phyloP scores from a whole-genome alignment of 331 rosid species.

The Acacia pycnantha region DNA sequence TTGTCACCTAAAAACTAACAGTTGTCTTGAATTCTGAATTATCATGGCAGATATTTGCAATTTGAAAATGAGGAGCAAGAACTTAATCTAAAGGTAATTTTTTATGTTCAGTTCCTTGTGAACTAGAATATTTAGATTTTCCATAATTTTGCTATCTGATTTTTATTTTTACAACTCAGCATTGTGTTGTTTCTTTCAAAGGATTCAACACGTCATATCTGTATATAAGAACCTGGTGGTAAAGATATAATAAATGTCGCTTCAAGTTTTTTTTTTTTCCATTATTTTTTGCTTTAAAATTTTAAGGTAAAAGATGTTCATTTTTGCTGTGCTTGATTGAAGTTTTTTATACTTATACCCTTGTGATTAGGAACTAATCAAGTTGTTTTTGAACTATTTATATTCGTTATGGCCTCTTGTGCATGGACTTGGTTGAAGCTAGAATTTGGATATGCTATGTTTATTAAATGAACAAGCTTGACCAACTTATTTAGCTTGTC shows the following conservation, averaged over 20 bases:
- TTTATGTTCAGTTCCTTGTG: slow-evolving; percentile 18
- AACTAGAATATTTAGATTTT: neutral
- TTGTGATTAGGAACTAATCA: neutral
- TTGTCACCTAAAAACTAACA: slow-evolving; percentile 5
- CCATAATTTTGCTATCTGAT: neutral
- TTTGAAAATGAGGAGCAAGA: slow-evolving; percentile 50
- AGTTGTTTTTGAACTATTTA: neutral
- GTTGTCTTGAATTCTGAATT: slow-evolving; percentile 19
- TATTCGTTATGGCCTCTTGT: neutral
- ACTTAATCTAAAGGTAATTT: slow-evolving; percentile 62
- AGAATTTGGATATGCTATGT: neutral
- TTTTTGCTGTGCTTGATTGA: neutral
- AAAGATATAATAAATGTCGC: neutral
- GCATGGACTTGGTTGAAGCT: neutral
- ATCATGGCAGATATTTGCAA: slow-evolving; percentile 58
- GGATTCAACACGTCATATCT: neutral
- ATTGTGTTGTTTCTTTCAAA: neutral
- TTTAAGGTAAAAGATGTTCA: neutral
- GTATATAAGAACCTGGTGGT: neutral
- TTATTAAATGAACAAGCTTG: neutral
- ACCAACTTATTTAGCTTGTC: neutral
- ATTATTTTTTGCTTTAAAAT: neutral
- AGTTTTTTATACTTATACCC: slow-evolving; percentile 10
- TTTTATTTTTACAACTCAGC: neutral
- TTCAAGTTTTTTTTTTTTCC: neutral